These are phyloP conservation scores for Yamadazyma taylorii DNA, from an alignment of 1,139 yeast genomes.

Conservation along the genomic window DNA sequence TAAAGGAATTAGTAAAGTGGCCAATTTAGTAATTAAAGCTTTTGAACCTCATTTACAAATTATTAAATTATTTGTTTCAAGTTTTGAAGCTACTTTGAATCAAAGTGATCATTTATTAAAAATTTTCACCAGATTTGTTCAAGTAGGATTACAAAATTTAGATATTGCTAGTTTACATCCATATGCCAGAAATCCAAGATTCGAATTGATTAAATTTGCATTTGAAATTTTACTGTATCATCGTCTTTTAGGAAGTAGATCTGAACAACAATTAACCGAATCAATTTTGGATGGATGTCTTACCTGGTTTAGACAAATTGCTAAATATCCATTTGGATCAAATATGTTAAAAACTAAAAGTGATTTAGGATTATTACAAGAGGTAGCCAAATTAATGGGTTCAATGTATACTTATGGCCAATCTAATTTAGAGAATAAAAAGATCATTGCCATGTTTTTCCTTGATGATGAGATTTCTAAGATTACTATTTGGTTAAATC, in stretches of 20 bases:
- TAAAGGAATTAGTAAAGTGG: constrained; percentile 52
- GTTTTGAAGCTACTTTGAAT: constrained; percentile 76
- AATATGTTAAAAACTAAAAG: constrained; percentile 70
- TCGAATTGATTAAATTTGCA: constrained; percentile 71
- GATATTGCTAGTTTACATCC: constrained; percentile 76
- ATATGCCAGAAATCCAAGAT: constrained; percentile 69
- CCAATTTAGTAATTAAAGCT: constrained; percentile 36
- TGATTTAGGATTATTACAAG: constrained; percentile 60
- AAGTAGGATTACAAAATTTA: constrained; percentile 58
- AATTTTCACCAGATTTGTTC: constrained; percentile 63
- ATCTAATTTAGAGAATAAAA: constrained; percentile 41
- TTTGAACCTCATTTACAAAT: constrained; percentile 75
- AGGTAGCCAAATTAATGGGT: constrained; percentile 43
- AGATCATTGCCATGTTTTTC: constrained; percentile 56
- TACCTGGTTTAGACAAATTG: constrained; percentile 71
- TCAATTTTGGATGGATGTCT: constrained; percentile 66
- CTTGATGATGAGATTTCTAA: constrained; percentile 74
- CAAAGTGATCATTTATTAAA: constrained; percentile 73
- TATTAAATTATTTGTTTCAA: constrained; percentile 70
- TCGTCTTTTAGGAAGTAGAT: constrained; percentile 45
- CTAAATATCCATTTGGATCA: constrained; percentile 82
- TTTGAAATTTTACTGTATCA: constrained; percentile 64
- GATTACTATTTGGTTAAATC: constrained; percentile 78
- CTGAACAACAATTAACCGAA: constrained; percentile 45
- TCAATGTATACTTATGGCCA: constrained; percentile 21